Base-by-base conservation (phyloP, 495 filamentous ascomycete species). In the Parathielavia appendiculata region DNA sequence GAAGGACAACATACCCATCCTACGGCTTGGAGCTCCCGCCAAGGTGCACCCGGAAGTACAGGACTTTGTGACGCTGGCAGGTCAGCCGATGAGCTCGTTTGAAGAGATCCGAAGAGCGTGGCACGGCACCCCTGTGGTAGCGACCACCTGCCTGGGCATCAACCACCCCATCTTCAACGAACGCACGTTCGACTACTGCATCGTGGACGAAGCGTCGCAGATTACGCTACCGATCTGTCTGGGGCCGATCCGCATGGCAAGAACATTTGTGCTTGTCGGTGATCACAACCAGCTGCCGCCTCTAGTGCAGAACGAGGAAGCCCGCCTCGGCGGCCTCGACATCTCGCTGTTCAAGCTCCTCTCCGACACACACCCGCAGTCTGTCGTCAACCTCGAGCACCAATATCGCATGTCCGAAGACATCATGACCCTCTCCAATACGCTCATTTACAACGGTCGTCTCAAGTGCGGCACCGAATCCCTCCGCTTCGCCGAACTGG, bases 381-480 rank as follows among this genome's bases (percentile, higher is more conserved):
- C 91, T 1, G 91, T 97, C 12, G 88, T 92, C 61, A 92, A 87
- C 60, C 83, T 98, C 2, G 91, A 92, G 64, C 90, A 95, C 63
- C 93, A 98, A 69, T 98, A 98, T 65, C 90, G 93, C 63, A 98
- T 98, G 93, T 95, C 89, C 65, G 86, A 91, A 48, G 92, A 97
- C 34, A 87, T 98, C 53, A 97, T 97, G 93, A 80, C 84, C 13
- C 81, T 98, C 23, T 91, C 89, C 54, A 97, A 97, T 74, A 88
- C 82, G 7, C 83, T 98, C 30, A 96, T 98, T 67, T 98, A 98
- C 72, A 79, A 85, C 19, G 91, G 92, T 14, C 80, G 84, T 6
- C 80, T 98, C 10, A 95, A 93, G 69, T 98, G 93, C 65, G 93
- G 93, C 9, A 93, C 83, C 13, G 74, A 83, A 51, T 77, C 81